phyloP scores from a whole-genome alignment of 225 moss, liverwort and hornwort species.

The Sphagnum contortum region DNA sequence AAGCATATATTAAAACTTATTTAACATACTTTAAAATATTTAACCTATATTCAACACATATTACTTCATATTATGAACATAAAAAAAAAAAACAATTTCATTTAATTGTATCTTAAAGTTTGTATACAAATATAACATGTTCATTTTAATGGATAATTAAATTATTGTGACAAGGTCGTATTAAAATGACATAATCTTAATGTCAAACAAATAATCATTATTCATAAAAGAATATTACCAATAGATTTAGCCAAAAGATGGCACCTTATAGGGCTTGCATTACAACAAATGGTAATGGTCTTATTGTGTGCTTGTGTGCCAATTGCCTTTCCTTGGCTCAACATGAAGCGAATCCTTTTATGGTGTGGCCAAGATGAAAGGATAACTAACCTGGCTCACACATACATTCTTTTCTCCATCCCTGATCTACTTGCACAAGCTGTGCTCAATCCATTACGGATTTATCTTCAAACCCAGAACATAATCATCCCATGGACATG shows the following conservation, averaged over 20 bases:
- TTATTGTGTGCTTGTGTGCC: slow-evolving; percentile 66
- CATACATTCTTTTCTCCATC: slow-evolving; percentile 70
- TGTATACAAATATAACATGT: too few species aligned
- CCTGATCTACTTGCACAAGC: slow-evolving; percentile 82
- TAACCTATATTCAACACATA: too few species aligned
- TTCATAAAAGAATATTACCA: too few species aligned
- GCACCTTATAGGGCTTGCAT: slow-evolving; percentile 68
- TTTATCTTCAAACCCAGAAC: slow-evolving; percentile 75
- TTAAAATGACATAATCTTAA: too few species aligned
- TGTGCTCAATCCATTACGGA: slow-evolving; percentile 71
- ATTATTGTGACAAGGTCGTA: too few species aligned
- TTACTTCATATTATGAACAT: too few species aligned
- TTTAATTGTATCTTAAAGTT: too few species aligned
- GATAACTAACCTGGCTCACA: slow-evolving; percentile 74
- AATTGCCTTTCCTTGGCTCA: slow-evolving; percentile 66
- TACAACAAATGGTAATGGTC: slow-evolving; percentile 76
- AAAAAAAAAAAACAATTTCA: too few species aligned
- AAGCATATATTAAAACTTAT: too few species aligned
- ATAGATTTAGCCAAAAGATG: slow-evolving; percentile 60
- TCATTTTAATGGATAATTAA: too few species aligned
- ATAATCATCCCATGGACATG: slow-evolving; percentile 69
- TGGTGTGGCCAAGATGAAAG: slow-evolving; percentile 61
- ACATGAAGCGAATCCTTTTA: slow-evolving; percentile 61
- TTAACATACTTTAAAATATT: too few species aligned
- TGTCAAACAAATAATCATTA: too few species aligned